These are phyloP conservation scores for Mycena indigotica DNA, from an alignment of 768 basidiomycete species.

Conservation along the genomic window DNA sequence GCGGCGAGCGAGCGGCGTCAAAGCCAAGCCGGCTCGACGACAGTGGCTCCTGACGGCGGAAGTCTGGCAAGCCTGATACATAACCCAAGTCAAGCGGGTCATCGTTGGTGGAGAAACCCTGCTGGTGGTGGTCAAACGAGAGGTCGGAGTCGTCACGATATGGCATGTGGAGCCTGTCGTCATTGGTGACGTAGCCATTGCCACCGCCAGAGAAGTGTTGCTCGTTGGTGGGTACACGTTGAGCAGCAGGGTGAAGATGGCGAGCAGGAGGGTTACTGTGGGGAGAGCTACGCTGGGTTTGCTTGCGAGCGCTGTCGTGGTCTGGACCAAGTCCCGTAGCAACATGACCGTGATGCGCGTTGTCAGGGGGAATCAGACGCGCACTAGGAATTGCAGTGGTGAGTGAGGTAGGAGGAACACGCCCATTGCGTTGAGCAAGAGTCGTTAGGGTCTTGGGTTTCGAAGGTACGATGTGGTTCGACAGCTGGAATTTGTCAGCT, in stretches of 20 bases:
- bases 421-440: conserved; percentile 8
- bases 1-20: not conserved
- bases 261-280: not conserved
- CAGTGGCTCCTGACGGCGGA: no score
- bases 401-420: conserved; percentile 4
- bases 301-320: not conserved
- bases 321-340: not conserved
- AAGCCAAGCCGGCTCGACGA: not conserved
- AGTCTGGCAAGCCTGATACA: no score
- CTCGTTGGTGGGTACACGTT: not conserved
- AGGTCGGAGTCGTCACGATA: no score
- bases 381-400: not conserved
- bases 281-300: not conserved
- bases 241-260: not conserved
- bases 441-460: conserved; percentile 2
- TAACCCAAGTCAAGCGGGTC: no score
- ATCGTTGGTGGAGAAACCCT: no score
- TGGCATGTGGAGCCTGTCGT: not conserved
- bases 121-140: no score
- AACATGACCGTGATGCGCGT: conserved; percentile 7
- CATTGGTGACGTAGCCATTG: not conserved
- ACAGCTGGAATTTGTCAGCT: not conserved
- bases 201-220: conserved; percentile 4
- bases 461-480: not conserved
- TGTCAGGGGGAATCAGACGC: not conserved